These are phyloP conservation scores for Blastomyces gilchristii DNA, from an alignment of 2,329 filamentous ascomycete genomes.

Conservation along the genomic window DNA sequence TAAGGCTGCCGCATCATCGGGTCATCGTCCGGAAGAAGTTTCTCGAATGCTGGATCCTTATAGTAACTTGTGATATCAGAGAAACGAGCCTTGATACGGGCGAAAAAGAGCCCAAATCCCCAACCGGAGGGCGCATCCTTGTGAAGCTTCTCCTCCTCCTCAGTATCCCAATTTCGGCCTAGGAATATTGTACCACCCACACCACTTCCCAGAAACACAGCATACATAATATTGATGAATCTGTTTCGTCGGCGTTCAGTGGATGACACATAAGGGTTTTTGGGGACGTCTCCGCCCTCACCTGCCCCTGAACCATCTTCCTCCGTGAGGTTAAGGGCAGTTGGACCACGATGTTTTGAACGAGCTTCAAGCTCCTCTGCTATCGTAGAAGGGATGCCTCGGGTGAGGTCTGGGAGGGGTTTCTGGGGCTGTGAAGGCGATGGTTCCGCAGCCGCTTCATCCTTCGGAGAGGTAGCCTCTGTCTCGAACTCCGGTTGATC, in stretches of 20 bases:
- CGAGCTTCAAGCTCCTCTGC: slow-evolving; percentile 57
- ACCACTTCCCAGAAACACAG: slow-evolving; percentile 46
- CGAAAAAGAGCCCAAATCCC: slow-evolving; percentile 65
- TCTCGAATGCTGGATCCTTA: slow-evolving; percentile 88
- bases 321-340: slow-evolving; percentile 44
- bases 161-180: slow-evolving; percentile 73
- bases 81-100: slow-evolving; percentile 64
- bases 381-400: slow-evolving; percentile 86
- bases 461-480: slow-evolving; percentile 17
- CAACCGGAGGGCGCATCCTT: slow-evolving; percentile 70
- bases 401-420: slow-evolving; percentile 80
- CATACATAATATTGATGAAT: slow-evolving; percentile 66
- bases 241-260: slow-evolving; percentile 70
- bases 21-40: slow-evolving; percentile 66
- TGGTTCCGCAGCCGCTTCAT: slow-evolving; percentile 16
- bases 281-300: slow-evolving; percentile 51
- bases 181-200: slow-evolving; percentile 59
- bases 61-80: slow-evolving; percentile 78
- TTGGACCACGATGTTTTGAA: slow-evolving; percentile 25
- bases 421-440: slow-evolving; percentile 40
- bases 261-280: slow-evolving; percentile 80
- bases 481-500: slow-evolving; percentile 29
- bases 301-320: slow-evolving; percentile 33
- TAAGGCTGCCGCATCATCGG: slow-evolving; percentile 75
- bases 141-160: slow-evolving; percentile 60